phyloP scores from a whole-genome alignment of 140 eudicot species.

The Anethum foeniculum region DNA sequence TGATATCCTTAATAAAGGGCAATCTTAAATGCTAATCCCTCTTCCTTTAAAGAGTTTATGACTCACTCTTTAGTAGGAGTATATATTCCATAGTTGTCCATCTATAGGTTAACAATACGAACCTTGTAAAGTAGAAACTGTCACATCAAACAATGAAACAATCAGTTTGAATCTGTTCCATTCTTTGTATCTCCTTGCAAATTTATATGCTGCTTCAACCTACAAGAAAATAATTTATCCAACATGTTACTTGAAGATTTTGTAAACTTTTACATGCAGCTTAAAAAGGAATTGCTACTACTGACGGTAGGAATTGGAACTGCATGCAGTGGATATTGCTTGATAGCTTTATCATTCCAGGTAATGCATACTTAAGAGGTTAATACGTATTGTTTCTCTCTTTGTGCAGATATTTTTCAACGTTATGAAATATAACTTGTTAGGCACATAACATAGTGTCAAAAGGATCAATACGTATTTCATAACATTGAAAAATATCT shows the following conservation, averaged over 20 bases:
- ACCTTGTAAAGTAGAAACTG: neutral
- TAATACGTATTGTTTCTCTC: slow-evolving; percentile 19
- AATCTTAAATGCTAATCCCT: neutral
- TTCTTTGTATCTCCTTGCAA: neutral
- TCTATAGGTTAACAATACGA: neutral
- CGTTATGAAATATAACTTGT: neutral
- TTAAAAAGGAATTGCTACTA: slow-evolving; percentile 69
- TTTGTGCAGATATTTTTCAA: neutral
- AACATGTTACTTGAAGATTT: neutral
- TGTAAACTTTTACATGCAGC: slow-evolving; percentile 39
- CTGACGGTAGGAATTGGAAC: slow-evolving; percentile 77
- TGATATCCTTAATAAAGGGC: neutral
- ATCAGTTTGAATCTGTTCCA: neutral
- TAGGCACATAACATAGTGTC: neutral
- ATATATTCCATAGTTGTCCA: neutral
- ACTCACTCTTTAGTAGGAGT: neutral
- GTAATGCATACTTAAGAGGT: slow-evolving; percentile 30
- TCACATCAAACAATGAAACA: neutral
- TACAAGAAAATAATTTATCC: neutral
- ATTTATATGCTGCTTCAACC: slow-evolving; percentile 1
- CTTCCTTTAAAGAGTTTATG: neutral
- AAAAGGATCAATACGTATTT: neutral
- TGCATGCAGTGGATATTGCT: slow-evolving; percentile 87
- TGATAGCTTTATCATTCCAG: slow-evolving; percentile 61
- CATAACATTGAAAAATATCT: neutral